Evolutionary conservation across 148 eudicot genomes (phyloP).

Genomic region (Chenopodium suecicum): DNA sequence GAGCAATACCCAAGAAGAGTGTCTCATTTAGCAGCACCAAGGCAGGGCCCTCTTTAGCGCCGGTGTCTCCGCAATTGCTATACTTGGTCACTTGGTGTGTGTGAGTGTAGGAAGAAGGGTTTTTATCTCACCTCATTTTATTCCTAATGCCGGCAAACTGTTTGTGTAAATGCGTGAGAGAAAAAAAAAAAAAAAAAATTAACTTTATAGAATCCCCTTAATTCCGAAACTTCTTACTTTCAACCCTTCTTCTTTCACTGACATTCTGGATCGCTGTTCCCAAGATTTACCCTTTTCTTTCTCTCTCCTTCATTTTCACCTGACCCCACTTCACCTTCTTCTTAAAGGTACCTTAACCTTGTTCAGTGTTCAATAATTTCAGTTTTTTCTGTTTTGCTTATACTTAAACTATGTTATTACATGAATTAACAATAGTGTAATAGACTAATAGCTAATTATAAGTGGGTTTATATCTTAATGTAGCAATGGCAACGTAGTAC

Average conservation of each 20-base stretch:
- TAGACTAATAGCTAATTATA: no score
- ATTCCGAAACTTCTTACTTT: conserved; percentile 19
- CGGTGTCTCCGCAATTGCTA: conserved; percentile 66
- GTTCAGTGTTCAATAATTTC: not conserved
- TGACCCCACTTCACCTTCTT: conserved; percentile 16
- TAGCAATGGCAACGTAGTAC: no score
- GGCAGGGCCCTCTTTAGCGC: conserved; percentile 60
- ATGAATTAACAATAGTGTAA: no score
- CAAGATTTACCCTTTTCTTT: conserved; percentile 23
- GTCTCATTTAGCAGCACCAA: conserved; percentile 50
- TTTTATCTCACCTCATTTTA: not conserved
- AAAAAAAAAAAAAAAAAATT: not conserved
- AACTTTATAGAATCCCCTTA: not conserved
- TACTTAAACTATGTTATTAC: not conserved
- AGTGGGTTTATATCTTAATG: no score
- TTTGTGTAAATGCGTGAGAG: conserved; percentile 22
- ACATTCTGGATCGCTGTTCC: conserved; percentile 59
- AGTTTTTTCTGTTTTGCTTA: not conserved
- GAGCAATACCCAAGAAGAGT: conserved; percentile 51
- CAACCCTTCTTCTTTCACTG: conserved; percentile 22
- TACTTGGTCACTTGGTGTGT: conserved; percentile 16
- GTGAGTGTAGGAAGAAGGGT: not conserved
- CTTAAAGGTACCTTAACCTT: conserved; percentile 4
- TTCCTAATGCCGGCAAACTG: conserved; percentile 15
- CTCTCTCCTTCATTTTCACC: conserved; percentile 12